Evolutionary conservation across 2,329 filamentous ascomycete species (phyloP).

Genomic region (Stagonosporopsis rhizophila): DNA sequence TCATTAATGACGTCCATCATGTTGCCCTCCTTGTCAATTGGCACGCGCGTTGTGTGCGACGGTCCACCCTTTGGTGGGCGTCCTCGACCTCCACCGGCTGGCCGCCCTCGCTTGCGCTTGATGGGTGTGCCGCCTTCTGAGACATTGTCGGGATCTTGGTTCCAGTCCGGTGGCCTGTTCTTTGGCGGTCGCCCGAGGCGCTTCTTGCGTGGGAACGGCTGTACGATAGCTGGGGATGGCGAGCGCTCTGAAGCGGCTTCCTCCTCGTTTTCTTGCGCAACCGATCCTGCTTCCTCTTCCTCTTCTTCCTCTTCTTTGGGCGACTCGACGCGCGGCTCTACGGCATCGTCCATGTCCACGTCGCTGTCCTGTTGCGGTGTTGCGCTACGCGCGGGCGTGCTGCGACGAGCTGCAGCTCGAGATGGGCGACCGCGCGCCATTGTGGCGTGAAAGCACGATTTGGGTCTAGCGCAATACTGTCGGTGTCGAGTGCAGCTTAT

Average conservation of each 20-base stretch:
- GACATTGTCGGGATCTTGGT: conserved; percentile 58
- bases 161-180: conserved; percentile 80
- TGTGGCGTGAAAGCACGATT: conserved; percentile 5
- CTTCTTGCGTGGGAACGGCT: conserved; percentile 69
- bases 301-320: conserved; percentile 61
- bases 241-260: conserved; percentile 55
- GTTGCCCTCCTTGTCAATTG: conserved; percentile 92
- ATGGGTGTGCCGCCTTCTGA: conserved; percentile 58
- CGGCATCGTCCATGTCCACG: conserved; percentile 45
- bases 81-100: conserved; percentile 69
- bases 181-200: conserved; percentile 87
- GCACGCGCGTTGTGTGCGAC: conserved; percentile 79
- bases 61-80: conserved; percentile 72
- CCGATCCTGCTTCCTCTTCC: conserved; percentile 56
- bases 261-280: conserved; percentile 52
- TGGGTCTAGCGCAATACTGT: neutral
- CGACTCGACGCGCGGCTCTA: conserved; percentile 44
- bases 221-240: conserved; percentile 59
- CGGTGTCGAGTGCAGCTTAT: neutral
- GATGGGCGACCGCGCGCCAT: conserved; percentile 49
- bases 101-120: conserved; percentile 58
- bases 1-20: conserved; percentile 90
- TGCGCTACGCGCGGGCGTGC: conserved; percentile 45
- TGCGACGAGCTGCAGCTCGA: conserved; percentile 50
- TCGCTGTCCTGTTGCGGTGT: conserved; percentile 47